Evolutionary conservation across 768 basidiomycete genomes (phyloP), one percentile per base, ranked within the genome.

Genomic region (Lactarius akahatsu): DNA sequence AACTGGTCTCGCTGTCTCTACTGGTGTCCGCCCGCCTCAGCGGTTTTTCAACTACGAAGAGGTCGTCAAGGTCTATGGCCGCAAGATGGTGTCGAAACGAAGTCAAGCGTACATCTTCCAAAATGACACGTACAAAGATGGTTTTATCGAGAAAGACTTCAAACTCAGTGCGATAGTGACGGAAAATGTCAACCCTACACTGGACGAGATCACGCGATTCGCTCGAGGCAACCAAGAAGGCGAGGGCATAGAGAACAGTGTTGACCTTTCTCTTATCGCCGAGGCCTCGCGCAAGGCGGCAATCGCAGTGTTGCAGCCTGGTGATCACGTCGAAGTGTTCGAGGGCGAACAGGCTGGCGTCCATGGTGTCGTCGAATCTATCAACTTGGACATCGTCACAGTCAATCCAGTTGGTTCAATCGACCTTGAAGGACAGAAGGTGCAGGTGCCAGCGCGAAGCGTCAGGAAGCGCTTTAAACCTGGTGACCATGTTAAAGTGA

Each of bases 401-500:
- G 85, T 99, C 67, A 86, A 86, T 40, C 91, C 91, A 2, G 79
- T 86, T 32, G 90, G 91, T 5, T 57, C 62, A 10, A 78, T 91
- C 34, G 96, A 97, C 65, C 83, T 96, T 59, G 91, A 93, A 65
- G 91, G 90, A 0, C 90, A 93, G 74, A 88, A 89, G 74, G 84
- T 96, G 63, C 92, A 95, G 65, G 83, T 96, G 9, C 89, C 91
- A 11, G 92, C 93, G 0, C 82, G 91, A 62, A 91, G 91, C 74
- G 95, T 98, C 3, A 82, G 96, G 72, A 99, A 99, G 78, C 83
- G 90, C 54, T 98, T 99, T 82, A 95, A 94, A 75, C 85, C 94
- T 63, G 97, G 97, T 73, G 96, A 98, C 77, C 97, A 99, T 73
- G 94, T 99, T 77, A 98, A 98, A 78, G 96, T 98, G 64, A 94